phyloP scores from a whole-genome alignment of 108 stramenopile genomes.

The Parietichytrium sp. region DNA sequence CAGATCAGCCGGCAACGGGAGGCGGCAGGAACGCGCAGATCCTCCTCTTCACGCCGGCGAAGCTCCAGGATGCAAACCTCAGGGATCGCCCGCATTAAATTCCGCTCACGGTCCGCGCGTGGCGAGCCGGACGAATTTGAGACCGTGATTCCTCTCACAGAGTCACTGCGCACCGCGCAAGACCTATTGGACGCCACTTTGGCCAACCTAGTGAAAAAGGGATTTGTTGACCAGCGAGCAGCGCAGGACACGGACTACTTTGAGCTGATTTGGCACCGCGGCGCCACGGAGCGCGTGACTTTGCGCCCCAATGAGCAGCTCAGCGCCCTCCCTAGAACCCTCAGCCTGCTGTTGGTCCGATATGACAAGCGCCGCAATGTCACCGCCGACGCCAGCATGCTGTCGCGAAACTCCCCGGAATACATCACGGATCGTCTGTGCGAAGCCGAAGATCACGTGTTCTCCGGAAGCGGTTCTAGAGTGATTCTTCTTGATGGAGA shows the following conservation, averaged over 20 bases:
- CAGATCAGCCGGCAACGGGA: too few species aligned
- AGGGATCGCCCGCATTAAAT: too few species aligned
- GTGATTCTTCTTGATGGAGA: not conserved
- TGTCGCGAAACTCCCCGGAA: not conserved
- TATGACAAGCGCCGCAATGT: not conserved
- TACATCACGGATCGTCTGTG: not conserved
- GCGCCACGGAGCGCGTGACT: not conserved
- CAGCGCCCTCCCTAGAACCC: not conserved
- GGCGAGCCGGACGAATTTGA: not conserved
- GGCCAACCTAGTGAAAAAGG: not conserved
- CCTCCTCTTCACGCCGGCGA: constrained; percentile 4
- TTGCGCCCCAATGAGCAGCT: not conserved
- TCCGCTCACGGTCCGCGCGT: too few species aligned
- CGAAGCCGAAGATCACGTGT: not conserved
- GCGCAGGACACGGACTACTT: not conserved
- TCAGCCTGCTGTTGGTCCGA: not conserved
- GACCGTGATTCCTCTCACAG: not conserved
- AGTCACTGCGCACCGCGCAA: not conserved
- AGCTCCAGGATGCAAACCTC: not conserved
- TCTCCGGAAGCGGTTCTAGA: not conserved
- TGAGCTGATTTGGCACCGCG: not conserved
- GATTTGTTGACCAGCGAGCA: not conserved
- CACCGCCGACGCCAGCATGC: too few species aligned
- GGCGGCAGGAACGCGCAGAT: too few species aligned
- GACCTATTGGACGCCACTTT: not conserved